Percentiles rank a stretch among this genome's conserved stretches.
Evolutionary conservation across 176 grass and related monocot genomes (phyloP).

Genomic region (Oryza meyeriana): DNA sequence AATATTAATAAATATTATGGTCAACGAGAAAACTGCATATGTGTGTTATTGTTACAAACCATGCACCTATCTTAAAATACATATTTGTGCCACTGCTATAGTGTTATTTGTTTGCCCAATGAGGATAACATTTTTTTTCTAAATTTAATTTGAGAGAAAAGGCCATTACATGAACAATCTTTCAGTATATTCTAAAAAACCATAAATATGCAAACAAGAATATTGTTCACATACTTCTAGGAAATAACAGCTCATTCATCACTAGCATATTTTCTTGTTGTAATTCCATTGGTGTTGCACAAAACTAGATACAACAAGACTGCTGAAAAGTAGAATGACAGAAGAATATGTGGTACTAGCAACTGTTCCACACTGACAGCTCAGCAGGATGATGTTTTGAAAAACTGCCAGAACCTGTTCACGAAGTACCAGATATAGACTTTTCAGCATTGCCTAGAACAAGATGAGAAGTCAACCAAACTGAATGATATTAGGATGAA

Average conservation of each 20-base stretch:
- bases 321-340: conserved; percentile 15
- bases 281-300: conserved; percentile 19
- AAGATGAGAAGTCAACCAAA: conserved; percentile 6
- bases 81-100: not conserved
- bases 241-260: conserved; percentile 27
- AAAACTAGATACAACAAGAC: conserved; percentile 30
- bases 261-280: not conserved
- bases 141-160: not conserved
- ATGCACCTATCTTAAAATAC: not conserved
- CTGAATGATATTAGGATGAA: conserved; percentile 21
- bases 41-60: not conserved
- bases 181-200: conserved; percentile 13
- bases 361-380: conserved; percentile 17
- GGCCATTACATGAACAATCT: not conserved
- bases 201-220: conserved; percentile 16
- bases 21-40: conserved; percentile 8
- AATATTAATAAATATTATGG: not conserved
- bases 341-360: not conserved
- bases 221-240: not conserved
- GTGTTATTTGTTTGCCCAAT: not conserved
- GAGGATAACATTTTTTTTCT: not conserved
- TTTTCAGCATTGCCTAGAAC: conserved; percentile 1
- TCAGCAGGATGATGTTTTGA: conserved; percentile 3
- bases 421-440: not conserved
- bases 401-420: conserved; percentile 33